Evolutionary conservation across 2,329 filamentous ascomycete species (phyloP).

Genomic region (Leptographium lundbergii): DNA sequence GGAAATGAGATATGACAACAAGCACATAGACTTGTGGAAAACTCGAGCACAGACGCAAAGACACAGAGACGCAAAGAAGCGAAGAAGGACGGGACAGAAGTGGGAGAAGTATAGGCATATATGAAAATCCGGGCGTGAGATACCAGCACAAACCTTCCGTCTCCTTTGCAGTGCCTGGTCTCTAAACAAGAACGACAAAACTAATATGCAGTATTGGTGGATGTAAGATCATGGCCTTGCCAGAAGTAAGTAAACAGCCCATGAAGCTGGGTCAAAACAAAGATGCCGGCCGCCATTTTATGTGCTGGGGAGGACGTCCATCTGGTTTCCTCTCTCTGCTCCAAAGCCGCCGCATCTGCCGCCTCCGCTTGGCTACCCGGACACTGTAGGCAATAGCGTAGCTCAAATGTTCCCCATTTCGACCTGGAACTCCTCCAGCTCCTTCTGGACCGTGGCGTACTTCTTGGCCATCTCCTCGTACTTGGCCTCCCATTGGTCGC

Average conservation of each 20-base stretch:
- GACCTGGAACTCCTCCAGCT: slow-evolving; percentile 77
- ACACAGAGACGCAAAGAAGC: not conserved
- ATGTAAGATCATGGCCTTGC: slow-evolving; percentile 5
- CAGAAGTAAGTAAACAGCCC: slow-evolving; percentile 1
- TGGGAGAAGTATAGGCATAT: not conserved
- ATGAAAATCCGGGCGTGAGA: not conserved
- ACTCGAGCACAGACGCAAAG: too few species aligned
- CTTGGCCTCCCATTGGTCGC: slow-evolving; percentile 92
- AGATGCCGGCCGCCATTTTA: not conserved
- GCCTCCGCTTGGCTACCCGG: not conserved
- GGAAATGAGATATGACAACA: not conserved
- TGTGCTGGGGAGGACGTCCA: not conserved
- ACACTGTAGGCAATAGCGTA: slow-evolving; percentile 16
- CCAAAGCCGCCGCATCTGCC: not conserved
- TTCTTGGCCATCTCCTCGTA: slow-evolving; percentile 97
- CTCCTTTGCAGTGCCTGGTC: not conserved
- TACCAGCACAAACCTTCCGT: not conserved
- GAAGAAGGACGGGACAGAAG: not conserved
- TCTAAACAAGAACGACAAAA: slow-evolving; percentile 4
- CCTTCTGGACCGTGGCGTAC: slow-evolving; percentile 71
- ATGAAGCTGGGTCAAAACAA: slow-evolving; percentile 5
- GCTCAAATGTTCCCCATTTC: slow-evolving; percentile 88
- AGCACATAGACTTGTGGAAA: not conserved
- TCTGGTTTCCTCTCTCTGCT: not conserved
- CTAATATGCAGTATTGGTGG: slow-evolving; percentile 7